Conservation (phyloP, 2,329 filamentous ascomycete genomes). For the Fusarium nelsonii region DNA sequence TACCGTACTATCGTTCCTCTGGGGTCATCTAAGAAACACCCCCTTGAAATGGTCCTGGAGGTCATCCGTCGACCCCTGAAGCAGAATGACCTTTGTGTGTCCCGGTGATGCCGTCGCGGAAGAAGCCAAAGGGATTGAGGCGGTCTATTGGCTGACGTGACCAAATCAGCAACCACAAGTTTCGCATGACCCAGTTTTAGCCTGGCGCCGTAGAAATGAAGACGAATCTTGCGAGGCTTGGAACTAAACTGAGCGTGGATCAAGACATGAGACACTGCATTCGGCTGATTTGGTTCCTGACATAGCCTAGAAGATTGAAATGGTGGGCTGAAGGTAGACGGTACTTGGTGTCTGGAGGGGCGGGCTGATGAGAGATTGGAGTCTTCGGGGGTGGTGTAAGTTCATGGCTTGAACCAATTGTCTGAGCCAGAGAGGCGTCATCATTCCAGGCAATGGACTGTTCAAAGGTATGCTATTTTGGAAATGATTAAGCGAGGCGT, state of each 20-base stretch:
- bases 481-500: constrained; percentile 1
- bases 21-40: not conserved
- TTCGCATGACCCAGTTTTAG: constrained; percentile 32
- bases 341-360: constrained; percentile 27
- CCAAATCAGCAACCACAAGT: constrained; percentile 32
- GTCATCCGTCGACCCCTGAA: constrained; percentile 6
- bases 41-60: not conserved
- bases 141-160: constrained; percentile 36
- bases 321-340: constrained; percentile 31
- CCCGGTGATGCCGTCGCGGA: constrained; percentile 21
- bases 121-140: constrained; percentile 4
- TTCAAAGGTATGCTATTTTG: not conserved
- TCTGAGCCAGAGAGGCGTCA: constrained; percentile 6
- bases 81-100: constrained; percentile 21
- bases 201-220: constrained; percentile 8
- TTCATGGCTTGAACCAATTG: constrained; percentile 23
- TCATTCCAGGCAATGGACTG: constrained; percentile 18
- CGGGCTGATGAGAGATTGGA: constrained; percentile 16
- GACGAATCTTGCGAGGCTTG: constrained; percentile 12
- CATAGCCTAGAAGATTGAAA: constrained; percentile 19
- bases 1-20: not conserved
- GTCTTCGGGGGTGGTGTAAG: constrained; percentile 28
- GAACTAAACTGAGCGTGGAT: constrained; percentile 3
- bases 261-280: constrained; percentile 13
- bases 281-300: constrained; percentile 21